phyloP scores from a whole-genome alignment of 2,329 filamentous ascomycete genomes.

The Alternaria dauci region DNA sequence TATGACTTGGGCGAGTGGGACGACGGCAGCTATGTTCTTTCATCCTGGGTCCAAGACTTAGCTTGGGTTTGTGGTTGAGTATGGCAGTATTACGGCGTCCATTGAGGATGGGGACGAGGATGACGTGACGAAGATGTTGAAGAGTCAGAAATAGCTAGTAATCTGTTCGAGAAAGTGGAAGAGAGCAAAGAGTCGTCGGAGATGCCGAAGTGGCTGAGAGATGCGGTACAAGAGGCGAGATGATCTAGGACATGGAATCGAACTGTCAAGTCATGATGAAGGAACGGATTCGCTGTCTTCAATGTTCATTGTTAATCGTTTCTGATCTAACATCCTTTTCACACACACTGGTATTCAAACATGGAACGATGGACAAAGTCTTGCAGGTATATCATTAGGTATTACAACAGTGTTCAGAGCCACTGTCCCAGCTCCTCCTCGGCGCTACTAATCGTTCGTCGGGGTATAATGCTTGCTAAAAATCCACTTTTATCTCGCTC shows the following conservation, averaged over 20 bases:
- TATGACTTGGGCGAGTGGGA: neutral
- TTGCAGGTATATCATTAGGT: neutral
- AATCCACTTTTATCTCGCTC: conserved; percentile 9
- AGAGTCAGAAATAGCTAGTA: neutral
- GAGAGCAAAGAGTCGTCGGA: too few species aligned
- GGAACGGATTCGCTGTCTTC: accelerated
- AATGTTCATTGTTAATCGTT: neutral
- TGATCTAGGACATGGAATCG: neutral
- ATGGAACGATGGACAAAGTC: neutral
- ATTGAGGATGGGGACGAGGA: neutral
- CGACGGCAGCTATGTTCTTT: neutral
- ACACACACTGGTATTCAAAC: neutral
- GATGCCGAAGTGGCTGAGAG: neutral
- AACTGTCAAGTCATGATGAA: too few species aligned
- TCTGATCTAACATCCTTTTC: neutral
- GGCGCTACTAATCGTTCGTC: conserved; percentile 4
- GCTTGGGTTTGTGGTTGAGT: neutral
- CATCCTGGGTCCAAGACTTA: neutral
- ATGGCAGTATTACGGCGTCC: neutral
- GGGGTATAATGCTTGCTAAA: conserved; percentile 18
- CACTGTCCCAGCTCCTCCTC: neutral
- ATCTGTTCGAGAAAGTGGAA: neutral
- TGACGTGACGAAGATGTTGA: neutral
- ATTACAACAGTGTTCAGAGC: neutral
- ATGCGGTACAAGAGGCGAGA: neutral